Percentiles rank a stretch among this genome's conserved stretches.
phyloP scores from a whole-genome alignment of 2,329 filamentous ascomycete genomes.

The Cladorrhinum sp. region DNA sequence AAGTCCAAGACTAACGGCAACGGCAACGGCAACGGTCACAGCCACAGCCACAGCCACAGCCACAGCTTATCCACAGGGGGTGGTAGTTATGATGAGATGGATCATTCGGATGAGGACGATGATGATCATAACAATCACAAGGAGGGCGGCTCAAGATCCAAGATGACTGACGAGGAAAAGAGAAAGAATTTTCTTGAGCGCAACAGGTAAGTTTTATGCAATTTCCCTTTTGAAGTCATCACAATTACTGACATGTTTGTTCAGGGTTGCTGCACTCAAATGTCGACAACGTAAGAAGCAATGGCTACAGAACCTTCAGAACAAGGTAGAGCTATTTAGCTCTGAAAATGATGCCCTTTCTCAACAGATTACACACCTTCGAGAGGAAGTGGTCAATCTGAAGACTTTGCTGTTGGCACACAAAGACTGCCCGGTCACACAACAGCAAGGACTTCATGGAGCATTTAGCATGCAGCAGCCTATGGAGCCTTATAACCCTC shows the following conservation, averaged over 20 bases:
- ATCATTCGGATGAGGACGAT: slow-evolving; percentile 37
- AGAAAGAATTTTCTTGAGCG: slow-evolving; percentile 95
- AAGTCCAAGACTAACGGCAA: slow-evolving; percentile 61
- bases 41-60: too few species aligned
- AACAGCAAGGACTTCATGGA: slow-evolving; percentile 71
- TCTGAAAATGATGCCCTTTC: slow-evolving; percentile 87
- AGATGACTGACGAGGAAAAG: slow-evolving; percentile 99
- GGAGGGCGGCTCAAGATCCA: slow-evolving; percentile 59
- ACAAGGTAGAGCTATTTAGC: slow-evolving; percentile 90
- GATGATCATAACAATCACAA: slow-evolving; percentile 55
- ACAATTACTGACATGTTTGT: neutral
- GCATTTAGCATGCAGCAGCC: slow-evolving; percentile 43
- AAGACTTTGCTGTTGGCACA: slow-evolving; percentile 91
- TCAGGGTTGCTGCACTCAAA: slow-evolving; percentile 89
- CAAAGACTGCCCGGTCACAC: slow-evolving; percentile 92
- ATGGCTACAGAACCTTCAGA: slow-evolving; percentile 92
- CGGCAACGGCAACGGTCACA: too few species aligned
- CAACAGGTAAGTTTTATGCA: slow-evolving; percentile 77
- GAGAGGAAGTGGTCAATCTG: slow-evolving; percentile 91
- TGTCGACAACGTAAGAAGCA: slow-evolving; percentile 98
- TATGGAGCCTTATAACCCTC: slow-evolving; percentile 52
- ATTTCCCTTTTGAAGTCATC: slow-evolving; percentile 31
- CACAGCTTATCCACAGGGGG: slow-evolving; percentile 24
- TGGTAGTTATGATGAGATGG: slow-evolving; percentile 23
- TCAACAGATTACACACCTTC: slow-evolving; percentile 75